A percentile compares a stretch with the other conserved stretches of the same genome.
These are phyloP conservation scores for Neofusicoccum sp. DNA, from an alignment of 2,329 filamentous ascomycete species.

Conservation along the genomic window DNA sequence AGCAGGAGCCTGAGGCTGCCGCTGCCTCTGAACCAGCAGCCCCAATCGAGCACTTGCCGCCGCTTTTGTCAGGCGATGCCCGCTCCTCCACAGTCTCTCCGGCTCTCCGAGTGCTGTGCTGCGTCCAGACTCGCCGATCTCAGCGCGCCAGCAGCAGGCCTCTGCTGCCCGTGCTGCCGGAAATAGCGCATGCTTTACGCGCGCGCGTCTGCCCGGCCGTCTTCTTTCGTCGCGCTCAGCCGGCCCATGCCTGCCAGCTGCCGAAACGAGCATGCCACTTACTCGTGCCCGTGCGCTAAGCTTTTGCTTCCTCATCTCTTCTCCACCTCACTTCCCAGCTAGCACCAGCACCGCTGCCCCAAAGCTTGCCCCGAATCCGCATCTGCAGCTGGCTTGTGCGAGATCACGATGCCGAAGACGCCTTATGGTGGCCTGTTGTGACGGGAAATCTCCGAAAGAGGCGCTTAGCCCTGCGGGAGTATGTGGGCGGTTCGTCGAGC, in stretches of 20 bases:
- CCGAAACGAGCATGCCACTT: background rate
- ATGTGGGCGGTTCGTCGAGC: background rate
- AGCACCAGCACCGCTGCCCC: background rate
- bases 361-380: background rate
- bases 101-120: background rate
- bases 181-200: conserved; percentile 3
- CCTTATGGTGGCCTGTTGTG: background rate
- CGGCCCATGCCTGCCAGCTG: background rate
- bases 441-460: background rate
- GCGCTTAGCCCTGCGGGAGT: background rate
- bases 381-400: background rate
- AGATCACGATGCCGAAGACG: background rate
- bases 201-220: background rate
- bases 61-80: background rate
- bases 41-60: background rate
- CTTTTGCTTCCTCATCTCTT: conserved; percentile 3
- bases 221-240: background rate
- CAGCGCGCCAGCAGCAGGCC: background rate
- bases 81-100: background rate
- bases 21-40: background rate
- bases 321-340: conserved; percentile 6
- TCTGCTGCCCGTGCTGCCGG: background rate
- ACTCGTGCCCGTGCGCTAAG: background rate
- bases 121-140: background rate
- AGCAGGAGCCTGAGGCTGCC: conserved; percentile 1